Evolutionary conservation across 371 early-diverging fungal genomes (phyloP).

Genomic region (Syncephalastrum monosporum): DNA sequence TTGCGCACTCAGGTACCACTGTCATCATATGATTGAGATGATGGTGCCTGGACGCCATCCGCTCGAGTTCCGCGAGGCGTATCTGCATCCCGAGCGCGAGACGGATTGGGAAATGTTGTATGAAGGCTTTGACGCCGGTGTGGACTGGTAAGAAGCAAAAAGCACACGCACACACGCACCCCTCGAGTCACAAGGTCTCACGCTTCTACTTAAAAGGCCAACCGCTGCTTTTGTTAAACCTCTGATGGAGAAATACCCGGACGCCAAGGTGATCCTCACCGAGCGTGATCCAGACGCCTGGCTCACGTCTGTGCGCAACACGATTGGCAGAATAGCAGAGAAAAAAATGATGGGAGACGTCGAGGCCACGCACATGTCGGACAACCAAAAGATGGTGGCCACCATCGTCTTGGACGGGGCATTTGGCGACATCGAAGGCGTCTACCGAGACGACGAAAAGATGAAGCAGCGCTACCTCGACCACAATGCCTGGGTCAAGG

Average conservation of each 20-base stretch:
- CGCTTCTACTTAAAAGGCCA: slow-evolving; percentile 2
- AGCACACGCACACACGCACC: too few relatives aligned
- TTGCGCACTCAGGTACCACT: background rate
- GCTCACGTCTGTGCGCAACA: slow-evolving; percentile 32
- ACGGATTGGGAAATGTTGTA: slow-evolving; percentile 31
- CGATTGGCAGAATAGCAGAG: slow-evolving; percentile 10
- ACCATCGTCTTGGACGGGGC: slow-evolving; percentile 20
- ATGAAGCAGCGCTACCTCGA: slow-evolving; percentile 15
- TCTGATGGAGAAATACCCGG: slow-evolving; percentile 27
- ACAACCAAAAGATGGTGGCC: slow-evolving; percentile 4
- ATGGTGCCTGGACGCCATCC: slow-evolving; percentile 16
- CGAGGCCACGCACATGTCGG: background rate
- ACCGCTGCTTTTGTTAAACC: slow-evolving; percentile 9
- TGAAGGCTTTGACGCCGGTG: slow-evolving; percentile 27
- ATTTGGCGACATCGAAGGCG: slow-evolving; percentile 8
- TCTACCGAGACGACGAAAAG: slow-evolving; percentile 17
- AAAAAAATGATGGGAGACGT: background rate
- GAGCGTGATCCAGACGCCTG: slow-evolving; percentile 32
- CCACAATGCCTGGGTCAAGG: slow-evolving; percentile 27
- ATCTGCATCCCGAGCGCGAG: slow-evolving; percentile 12
- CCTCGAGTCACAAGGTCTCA: too few relatives aligned
- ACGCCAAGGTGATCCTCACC: slow-evolving; percentile 40
- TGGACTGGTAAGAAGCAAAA: slow-evolving; percentile 20
- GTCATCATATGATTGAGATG: slow-evolving; percentile 4
- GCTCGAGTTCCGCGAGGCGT: slow-evolving; percentile 21